Evolutionary conservation across 768 basidiomycete genomes (phyloP).

Genomic region (Pleurotus tuoliensis): DNA sequence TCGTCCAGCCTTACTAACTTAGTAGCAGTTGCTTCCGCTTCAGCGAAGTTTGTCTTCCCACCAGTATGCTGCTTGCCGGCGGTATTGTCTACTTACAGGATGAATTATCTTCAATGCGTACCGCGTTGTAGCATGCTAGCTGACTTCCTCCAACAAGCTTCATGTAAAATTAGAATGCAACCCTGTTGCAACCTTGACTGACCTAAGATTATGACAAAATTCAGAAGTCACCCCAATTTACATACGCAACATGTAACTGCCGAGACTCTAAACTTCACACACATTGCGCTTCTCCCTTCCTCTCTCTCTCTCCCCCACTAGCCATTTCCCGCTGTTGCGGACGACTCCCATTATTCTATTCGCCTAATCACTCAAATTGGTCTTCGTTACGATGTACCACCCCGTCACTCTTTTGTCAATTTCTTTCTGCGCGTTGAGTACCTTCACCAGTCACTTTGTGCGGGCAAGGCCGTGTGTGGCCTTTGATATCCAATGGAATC

Average conservation of each 20-base stretch:
- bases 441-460: conserved; percentile 2
- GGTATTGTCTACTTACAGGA: no score
- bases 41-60: no score
- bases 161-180: neutral
- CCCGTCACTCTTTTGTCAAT: conserved; percentile 7
- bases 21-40: no score
- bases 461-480: conserved; percentile 49
- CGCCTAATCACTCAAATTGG: conserved; percentile 1
- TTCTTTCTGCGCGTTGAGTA: conserved; percentile 7
- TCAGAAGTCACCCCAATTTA: neutral
- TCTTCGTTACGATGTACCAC: conserved; percentile 6
- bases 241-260: neutral
- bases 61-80: no score
- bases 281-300: neutral
- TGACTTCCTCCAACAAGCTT: no score
- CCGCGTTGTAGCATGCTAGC: no score
- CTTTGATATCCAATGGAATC: conserved; percentile 79
- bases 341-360: neutral
- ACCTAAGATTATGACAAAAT: neutral
- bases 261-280: neutral
- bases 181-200: neutral
- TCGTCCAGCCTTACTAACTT: no score
- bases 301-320: neutral
- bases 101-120: no score
- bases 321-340: neutral